Percentiles rank a stretch among this genome's conserved stretches.
Evolutionary conservation across 805 yeast genomes (phyloP).

Genomic region (Barnettozyma californica): DNA sequence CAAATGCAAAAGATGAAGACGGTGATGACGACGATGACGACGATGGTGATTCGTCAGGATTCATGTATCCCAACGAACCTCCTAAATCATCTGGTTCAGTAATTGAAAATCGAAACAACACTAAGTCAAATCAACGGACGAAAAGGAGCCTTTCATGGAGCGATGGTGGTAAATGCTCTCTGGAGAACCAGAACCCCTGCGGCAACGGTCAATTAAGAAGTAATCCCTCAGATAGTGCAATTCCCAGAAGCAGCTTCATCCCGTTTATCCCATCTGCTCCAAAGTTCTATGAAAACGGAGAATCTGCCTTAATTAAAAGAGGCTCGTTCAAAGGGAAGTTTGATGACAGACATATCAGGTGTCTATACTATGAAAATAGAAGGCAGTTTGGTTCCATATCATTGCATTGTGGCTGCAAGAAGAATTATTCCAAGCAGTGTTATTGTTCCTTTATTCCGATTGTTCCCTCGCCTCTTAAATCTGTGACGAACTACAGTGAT

Average conservation of each 20-base stretch:
- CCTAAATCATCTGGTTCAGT: neutral
- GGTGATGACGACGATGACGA: constrained; percentile 3
- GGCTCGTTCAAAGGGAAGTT: constrained; percentile 27
- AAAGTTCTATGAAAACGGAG: constrained; percentile 4
- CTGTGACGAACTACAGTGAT: neutral
- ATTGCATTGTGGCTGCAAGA: constrained; percentile 2
- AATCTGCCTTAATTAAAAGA: constrained; percentile 15
- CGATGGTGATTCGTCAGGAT: neutral
- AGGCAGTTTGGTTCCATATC: neutral
- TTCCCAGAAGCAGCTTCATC: neutral
- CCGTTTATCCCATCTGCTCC: neutral
- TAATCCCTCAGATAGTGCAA: neutral
- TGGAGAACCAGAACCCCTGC: neutral
- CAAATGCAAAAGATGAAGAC: neutral
- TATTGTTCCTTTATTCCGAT: constrained; percentile 13
- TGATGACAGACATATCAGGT: constrained; percentile 25
- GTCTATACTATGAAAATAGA: constrained; percentile 12
- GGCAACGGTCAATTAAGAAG: neutral
- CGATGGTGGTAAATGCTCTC: neutral
- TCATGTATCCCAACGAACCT: neutral
- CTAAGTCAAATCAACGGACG: neutral
- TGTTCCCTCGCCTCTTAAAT: constrained; percentile 14
- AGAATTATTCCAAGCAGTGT: constrained; percentile 7
- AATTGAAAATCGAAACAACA: neutral
- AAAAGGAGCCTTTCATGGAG: neutral